Percentiles rank a stretch among this genome's conserved stretches.
These are phyloP conservation scores for Podospora pseudocomata DNA, from an alignment of 495 filamentous ascomycete genomes.

Conservation along the genomic window DNA sequence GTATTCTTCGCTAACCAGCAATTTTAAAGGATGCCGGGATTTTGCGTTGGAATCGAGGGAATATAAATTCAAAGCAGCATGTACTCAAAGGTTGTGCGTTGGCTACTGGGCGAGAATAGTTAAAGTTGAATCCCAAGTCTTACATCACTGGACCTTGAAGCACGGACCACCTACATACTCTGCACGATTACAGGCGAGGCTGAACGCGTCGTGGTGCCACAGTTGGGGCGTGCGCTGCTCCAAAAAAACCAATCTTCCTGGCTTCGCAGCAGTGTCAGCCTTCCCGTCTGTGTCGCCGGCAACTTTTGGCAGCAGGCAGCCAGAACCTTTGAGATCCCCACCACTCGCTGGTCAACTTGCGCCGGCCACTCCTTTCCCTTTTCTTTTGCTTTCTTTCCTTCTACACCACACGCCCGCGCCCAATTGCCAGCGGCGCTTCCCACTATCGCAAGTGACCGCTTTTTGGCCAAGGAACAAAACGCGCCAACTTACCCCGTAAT, in stretches of 20 bases:
- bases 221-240: neutral
- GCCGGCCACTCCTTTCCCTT: constrained; percentile 8
- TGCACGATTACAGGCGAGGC: neutral
- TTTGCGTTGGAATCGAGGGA: no score
- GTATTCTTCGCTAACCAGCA: no score
- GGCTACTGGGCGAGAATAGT: no score
- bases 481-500: neutral
- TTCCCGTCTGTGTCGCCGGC: neutral
- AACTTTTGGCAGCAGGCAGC: neutral
- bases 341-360: neutral
- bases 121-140: neutral
- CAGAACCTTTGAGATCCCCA: constrained; percentile 5
- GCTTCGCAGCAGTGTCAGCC: constrained; percentile 1
- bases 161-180: neutral
- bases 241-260: constrained; percentile 3
- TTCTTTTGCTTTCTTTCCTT: constrained; percentile 6
- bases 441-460: neutral
- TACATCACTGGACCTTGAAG: neutral
- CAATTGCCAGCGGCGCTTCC: neutral
- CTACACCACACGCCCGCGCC: neutral
- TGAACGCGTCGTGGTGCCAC: constrained; percentile 1
- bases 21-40: no score
- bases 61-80: no score
- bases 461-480: neutral
- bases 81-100: no score